Conservation (phyloP, 2,329 filamentous ascomycete species). For the Cryphonectria carpinicola region DNA sequence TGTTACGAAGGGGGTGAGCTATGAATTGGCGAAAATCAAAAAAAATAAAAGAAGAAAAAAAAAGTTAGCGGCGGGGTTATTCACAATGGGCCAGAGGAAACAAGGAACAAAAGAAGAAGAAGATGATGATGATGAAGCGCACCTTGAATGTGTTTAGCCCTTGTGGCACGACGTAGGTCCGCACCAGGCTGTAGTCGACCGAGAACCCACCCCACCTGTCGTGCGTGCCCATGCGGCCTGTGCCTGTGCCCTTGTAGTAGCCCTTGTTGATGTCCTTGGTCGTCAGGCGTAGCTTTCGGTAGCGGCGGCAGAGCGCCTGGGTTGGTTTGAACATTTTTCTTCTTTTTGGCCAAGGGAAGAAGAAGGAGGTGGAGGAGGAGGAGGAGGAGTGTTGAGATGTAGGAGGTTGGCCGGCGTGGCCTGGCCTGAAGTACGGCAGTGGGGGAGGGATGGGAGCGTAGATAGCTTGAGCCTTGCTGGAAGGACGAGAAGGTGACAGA, state of each 20-base stretch:
- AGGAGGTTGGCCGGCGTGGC: neutral
- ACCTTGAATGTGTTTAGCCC: constrained; percentile 74
- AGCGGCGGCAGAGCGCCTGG: constrained; percentile 65
- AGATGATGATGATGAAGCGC: constrained; percentile 31
- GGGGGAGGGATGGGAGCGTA: neutral
- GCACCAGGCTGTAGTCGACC: constrained; percentile 85
- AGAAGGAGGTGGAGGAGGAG: neutral
- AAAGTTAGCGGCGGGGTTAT: constrained; percentile 27
- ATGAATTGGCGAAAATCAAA: neutral
- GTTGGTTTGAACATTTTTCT: constrained; percentile 67
- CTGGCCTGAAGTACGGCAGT: neutral
- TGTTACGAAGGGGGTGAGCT: constrained; percentile 83
- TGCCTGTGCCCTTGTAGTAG: constrained; percentile 95
- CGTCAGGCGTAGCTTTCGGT: constrained; percentile 79
- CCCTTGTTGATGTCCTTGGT: constrained; percentile 93
- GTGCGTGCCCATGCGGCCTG: constrained; percentile 84
- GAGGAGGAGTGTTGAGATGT: too few species aligned
- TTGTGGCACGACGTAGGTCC: constrained; percentile 83
- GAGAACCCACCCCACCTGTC: constrained; percentile 82
- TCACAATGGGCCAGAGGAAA: neutral
- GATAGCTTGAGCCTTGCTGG: neutral
- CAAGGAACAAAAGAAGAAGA: neutral
- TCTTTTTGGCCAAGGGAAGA: constrained; percentile 30
- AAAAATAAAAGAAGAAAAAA: neutral
- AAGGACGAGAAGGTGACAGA: neutral